Base-by-base conservation (phyloP, 73 alveolate genomes). In the Diophrys sp. region DNA sequence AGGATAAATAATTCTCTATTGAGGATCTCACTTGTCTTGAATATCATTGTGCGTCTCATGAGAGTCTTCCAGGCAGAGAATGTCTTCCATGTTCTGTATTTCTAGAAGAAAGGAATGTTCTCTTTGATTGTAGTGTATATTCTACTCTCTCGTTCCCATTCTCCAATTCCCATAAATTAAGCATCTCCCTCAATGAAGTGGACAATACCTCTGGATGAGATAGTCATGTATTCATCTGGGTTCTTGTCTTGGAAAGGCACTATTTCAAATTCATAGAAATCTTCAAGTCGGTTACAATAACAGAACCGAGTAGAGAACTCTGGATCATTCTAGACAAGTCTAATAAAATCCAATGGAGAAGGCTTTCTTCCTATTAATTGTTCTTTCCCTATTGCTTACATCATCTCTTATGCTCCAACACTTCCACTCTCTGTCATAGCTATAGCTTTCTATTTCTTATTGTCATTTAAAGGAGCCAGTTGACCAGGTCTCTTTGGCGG, bases 1-100 rank as follows among this genome's bases (percentile, higher is more conserved):
- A 92, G 78, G 44, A 94, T 87, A 70, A 94, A 94, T 31, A 94
- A 83, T 44, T 91, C 92, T 56, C 89, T 67, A n/a, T 87, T 82
- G 71, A 94, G 78, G 74, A 90, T 82, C 66, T 91, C 89, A 27
- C 87, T 56, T 29, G 91, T 90, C 66, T 94, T 82, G 29, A 74
- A 74, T 73, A 91, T 87, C 91, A 88, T 91, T 53, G 90, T 91
- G 70, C 90, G 80, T 56, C 97, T 88, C 96, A 94, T 91, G 29
- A 82, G 77, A 34, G 91, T 94, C 74, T 94, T 94, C 98, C 98
- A 94, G 5, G 92, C 87, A 0, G 93, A 87, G 84, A 94, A 94
- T 25, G 93, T 86, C 78, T 94, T 94, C 98, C 98, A 91, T 34
- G 84, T 80, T 55, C 87, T 78, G 74, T 94, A 94, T 71, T 91